Percentiles rank a stretch among this genome's conserved stretches.
Evolutionary conservation across 306 rosid species (phyloP).

Genomic region (Prunus kanzakura): DNA sequence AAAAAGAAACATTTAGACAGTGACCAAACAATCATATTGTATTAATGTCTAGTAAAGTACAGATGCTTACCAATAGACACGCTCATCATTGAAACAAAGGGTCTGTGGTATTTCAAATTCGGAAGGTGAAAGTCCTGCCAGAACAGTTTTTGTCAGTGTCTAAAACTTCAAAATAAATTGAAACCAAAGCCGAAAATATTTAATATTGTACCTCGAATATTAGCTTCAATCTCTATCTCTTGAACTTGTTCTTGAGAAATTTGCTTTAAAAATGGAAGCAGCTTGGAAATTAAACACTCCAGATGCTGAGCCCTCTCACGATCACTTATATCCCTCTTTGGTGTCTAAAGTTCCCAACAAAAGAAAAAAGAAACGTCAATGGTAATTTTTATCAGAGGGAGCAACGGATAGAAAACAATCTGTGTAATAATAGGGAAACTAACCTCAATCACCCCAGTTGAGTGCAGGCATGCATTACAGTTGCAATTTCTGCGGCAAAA

Average conservation of each 20-base stretch:
- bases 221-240: conserved; percentile 70
- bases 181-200: conserved; percentile 27
- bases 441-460: conserved; percentile 65
- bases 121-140: conserved; percentile 45
- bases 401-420: conserved; percentile 3
- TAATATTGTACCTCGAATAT: conserved; percentile 48
- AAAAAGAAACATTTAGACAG: conserved; percentile 7
- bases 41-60: conserved; percentile 12
- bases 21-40: conserved; percentile 15
- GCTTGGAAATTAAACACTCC: conserved; percentile 33
- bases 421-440: conserved; percentile 11
- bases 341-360: conserved; percentile 44
- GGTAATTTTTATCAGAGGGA: background rate
- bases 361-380: background rate
- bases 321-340: conserved; percentile 40
- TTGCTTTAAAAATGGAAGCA: conserved; percentile 57
- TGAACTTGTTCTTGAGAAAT: conserved; percentile 56
- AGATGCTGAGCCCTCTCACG: conserved; percentile 48
- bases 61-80: conserved; percentile 67
- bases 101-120: conserved; percentile 49
- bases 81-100: conserved; percentile 55
- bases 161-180: conserved; percentile 16
- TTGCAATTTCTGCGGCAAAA: conserved; percentile 68
- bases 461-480: conserved; percentile 72
- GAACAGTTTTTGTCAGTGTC: conserved; percentile 13